These are phyloP conservation scores for Hirschioporus abietinus DNA, from an alignment of 768 basidiomycete species.

Conservation along the genomic window DNA sequence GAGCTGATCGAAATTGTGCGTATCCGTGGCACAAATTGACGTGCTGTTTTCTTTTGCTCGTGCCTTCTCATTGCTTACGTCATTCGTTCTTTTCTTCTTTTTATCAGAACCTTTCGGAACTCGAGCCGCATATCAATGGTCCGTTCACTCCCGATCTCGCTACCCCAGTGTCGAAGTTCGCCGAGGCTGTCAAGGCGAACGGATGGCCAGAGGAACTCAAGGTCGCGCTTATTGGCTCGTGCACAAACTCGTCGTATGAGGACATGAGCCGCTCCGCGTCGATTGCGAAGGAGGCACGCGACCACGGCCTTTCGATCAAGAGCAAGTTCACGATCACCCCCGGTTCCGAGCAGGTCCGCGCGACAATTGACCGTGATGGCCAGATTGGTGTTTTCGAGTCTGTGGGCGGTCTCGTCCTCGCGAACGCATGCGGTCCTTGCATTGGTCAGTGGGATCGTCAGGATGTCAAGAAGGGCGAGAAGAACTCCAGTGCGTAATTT, in stretches of 20 bases:
- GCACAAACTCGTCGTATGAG: slow-evolving; percentile 99
- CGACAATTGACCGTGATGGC: slow-evolving; percentile 96
- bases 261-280: slow-evolving; percentile 98
- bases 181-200: slow-evolving; percentile 87
- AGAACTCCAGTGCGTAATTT: slow-evolving; percentile 79
- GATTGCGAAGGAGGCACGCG: slow-evolving; percentile 83
- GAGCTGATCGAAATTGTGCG: slow-evolving; percentile 86
- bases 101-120: slow-evolving; percentile 82
- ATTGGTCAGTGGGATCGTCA: slow-evolving; percentile 99
- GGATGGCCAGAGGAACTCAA: slow-evolving; percentile 95
- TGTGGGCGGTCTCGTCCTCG: slow-evolving; percentile 89
- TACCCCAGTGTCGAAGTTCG: slow-evolving; percentile 96
- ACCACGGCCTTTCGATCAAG: slow-evolving; percentile 83
- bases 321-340: slow-evolving; percentile 98
- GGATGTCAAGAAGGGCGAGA: slow-evolving; percentile 94
- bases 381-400: slow-evolving; percentile 83
- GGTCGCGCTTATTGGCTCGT: slow-evolving; percentile 97
- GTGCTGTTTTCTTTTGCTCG: slow-evolving; percentile 4
- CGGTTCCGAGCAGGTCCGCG: slow-evolving; percentile 96
- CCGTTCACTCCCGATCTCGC: slow-evolving; percentile 99
- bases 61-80: not conserved
- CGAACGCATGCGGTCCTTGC: slow-evolving; percentile 98
- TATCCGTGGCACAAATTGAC: slow-evolving; percentile 11
- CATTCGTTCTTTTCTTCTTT: not conserved
- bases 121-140: slow-evolving; percentile 99